Evolutionary conservation across 352 stramenopile species (phyloP).

Genomic region (Pythium chondricola): DNA sequence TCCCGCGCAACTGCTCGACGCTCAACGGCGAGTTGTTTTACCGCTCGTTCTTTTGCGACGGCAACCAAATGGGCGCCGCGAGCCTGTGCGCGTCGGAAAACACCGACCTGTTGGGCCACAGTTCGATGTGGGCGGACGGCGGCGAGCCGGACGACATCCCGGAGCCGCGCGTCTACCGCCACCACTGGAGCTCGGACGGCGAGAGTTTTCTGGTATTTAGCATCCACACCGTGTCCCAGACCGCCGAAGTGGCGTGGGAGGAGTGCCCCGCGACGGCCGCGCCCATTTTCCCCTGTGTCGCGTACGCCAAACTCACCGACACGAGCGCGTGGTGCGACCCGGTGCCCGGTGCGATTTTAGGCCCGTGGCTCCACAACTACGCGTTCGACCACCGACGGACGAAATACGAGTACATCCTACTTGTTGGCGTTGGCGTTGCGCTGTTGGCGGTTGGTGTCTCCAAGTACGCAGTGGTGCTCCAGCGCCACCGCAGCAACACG

Average conservation of each 20-base stretch:
- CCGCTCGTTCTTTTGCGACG: conserved; percentile 21
- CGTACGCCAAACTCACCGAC: conserved; percentile 30
- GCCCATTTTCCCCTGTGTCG: conserved; percentile 21
- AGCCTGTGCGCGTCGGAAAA: conserved; percentile 26
- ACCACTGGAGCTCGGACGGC: conserved; percentile 16
- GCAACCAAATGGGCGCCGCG: conserved; percentile 16
- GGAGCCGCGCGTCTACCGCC: conserved; percentile 15
- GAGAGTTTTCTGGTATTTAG: conserved; percentile 13
- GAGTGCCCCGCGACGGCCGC: conserved; percentile 29
- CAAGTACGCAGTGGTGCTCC: neutral
- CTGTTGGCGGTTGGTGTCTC: neutral
- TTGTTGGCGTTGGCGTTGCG: conserved; percentile 2
- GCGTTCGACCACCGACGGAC: conserved; percentile 32
- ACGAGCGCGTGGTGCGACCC: conserved; percentile 37
- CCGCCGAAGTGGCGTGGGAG: conserved; percentile 23
- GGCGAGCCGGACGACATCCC: conserved; percentile 17
- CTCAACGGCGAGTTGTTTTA: conserved; percentile 21
- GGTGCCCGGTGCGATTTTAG: conserved; percentile 28
- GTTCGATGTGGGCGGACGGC: conserved; percentile 19
- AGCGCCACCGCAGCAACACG: neutral
- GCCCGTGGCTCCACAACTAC: conserved; percentile 55
- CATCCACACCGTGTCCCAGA: conserved; percentile 18
- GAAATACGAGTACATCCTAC: conserved; percentile 9
- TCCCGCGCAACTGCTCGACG: conserved; percentile 21
- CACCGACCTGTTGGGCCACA: conserved; percentile 22